These are phyloP conservation scores for Erysimum cheiranthoides DNA, from an alignment of 345 rosid species.

Conservation along the genomic window DNA sequence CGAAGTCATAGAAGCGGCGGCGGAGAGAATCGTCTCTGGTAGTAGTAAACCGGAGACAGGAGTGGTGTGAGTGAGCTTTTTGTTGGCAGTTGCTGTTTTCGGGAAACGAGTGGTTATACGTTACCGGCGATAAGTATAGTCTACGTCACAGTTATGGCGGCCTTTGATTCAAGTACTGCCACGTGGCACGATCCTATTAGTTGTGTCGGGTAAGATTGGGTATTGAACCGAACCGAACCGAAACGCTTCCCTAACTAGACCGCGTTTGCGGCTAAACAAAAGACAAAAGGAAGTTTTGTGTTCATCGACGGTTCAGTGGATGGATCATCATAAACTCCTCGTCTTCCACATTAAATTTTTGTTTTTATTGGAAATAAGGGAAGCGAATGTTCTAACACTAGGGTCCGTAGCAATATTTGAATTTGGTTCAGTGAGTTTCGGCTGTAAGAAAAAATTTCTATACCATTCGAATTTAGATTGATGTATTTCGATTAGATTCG, in stretches of 20 bases:
- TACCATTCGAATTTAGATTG: too few relatives aligned
- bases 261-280: background rate
- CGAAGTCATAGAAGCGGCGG: slow-evolving; percentile 63
- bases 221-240: background rate
- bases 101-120: slow-evolving; percentile 36
- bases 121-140: slow-evolving; percentile 40
- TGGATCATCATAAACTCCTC: too few relatives aligned
- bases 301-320: background rate
- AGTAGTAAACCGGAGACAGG: slow-evolving; percentile 10
- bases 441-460: too few relatives aligned
- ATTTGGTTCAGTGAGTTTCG: too few relatives aligned
- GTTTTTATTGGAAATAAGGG: too few relatives aligned
- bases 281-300: too few relatives aligned
- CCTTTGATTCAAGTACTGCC: background rate
- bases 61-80: slow-evolving; percentile 27
- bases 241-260: background rate
- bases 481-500: too few relatives aligned
- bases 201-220: background rate
- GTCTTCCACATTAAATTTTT: too few relatives aligned
- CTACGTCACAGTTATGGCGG: slow-evolving; percentile 37
- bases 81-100: slow-evolving; percentile 17
- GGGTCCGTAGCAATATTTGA: too few relatives aligned
- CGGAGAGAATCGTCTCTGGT: slow-evolving; percentile 8
- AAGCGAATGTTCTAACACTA: too few relatives aligned
- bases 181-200: slow-evolving; percentile 20